Evolutionary conservation across 768 basidiomycete species (phyloP).

Genomic region (Termitomyces heimii): DNA sequence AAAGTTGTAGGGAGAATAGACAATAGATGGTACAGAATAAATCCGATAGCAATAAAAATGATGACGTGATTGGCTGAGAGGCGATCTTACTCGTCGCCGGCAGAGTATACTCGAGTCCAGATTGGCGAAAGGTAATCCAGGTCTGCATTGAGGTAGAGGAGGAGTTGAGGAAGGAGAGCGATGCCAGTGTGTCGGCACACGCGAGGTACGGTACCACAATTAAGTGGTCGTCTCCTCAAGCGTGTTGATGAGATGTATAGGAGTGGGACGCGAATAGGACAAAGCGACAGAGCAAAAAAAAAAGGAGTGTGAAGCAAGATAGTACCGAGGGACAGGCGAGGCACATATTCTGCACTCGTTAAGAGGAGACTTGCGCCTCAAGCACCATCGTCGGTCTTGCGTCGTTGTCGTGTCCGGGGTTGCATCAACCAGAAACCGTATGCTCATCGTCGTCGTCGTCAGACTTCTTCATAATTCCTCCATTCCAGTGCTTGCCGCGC

Average conservation of each 20-base stretch:
- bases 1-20: not conserved
- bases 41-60: constrained; percentile 44
- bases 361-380: constrained; percentile 50
- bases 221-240: constrained; percentile 80
- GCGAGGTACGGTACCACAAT: constrained; percentile 77
- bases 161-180: constrained; percentile 26
- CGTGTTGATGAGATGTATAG: constrained; percentile 45
- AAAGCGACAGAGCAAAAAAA: constrained; percentile 28
- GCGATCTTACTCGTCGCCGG: constrained; percentile 13
- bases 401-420: constrained; percentile 54
- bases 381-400: constrained; percentile 61
- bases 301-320: constrained; percentile 51
- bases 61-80: constrained; percentile 18
- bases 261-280: constrained; percentile 40
- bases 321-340: constrained; percentile 45
- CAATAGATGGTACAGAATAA: constrained; percentile 23
- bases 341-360: constrained; percentile 45
- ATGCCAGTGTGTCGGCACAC: constrained; percentile 73
- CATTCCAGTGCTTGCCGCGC: constrained; percentile 17
- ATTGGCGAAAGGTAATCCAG: constrained; percentile 18
- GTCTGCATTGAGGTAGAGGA: constrained; percentile 20
- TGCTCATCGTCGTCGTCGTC: constrained; percentile 53
- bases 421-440: constrained; percentile 45
- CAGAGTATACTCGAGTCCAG: constrained; percentile 11
- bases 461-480: constrained; percentile 23